phyloP scores from a whole-genome alignment of 176 grass and related monocot genomes.

The Triticum timopheevii region DNA sequence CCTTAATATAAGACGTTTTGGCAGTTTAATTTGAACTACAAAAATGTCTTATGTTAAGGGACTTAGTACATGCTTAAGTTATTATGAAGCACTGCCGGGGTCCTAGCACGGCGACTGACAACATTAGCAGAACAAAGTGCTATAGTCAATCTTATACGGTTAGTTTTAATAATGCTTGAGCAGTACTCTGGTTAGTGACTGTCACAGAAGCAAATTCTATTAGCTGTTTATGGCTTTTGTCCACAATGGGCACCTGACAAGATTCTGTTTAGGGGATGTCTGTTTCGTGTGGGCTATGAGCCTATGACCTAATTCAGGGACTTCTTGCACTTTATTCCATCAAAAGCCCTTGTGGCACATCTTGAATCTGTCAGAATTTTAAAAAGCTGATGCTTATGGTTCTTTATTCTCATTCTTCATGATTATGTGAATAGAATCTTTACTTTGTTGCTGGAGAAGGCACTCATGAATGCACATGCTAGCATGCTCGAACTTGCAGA shows the following conservation, averaged over 20 bases:
- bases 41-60: too few relatives aligned
- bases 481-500: neutral
- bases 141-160: neutral
- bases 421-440: conserved; percentile 8
- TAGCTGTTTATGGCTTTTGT: neutral
- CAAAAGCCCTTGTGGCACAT: neutral
- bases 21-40: too few relatives aligned
- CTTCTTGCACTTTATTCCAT: neutral
- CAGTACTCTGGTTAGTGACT: neutral
- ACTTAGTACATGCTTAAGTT: neutral
- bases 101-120: neutral
- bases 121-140: neutral
- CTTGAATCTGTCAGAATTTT: neutral
- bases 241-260: neutral
- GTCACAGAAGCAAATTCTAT: conserved; percentile 7
- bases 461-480: neutral
- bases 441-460: neutral
- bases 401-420: neutral
- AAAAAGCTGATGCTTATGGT: neutral
- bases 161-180: neutral
- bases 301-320: neutral
- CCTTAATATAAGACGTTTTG: too few relatives aligned
- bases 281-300: neutral
- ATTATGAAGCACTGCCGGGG: neutral
- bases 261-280: neutral